These are phyloP conservation scores for Dittrichia graveolens DNA, from an alignment of 129 eudicot genomes.

Conservation along the genomic window DNA sequence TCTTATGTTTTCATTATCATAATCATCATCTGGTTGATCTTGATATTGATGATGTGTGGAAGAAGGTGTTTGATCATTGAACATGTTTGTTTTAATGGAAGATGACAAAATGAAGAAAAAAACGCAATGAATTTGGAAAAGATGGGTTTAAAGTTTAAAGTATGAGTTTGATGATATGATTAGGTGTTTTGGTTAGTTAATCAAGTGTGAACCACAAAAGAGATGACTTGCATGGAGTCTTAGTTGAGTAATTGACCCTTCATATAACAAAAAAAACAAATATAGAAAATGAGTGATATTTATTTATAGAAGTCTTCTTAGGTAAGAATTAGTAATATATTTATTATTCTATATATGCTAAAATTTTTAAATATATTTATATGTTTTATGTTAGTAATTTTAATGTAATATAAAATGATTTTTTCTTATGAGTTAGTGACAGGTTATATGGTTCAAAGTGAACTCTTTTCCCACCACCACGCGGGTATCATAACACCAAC, in stretches of 20 bases:
- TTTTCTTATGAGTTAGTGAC: too few relatives aligned
- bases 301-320: too few relatives aligned
- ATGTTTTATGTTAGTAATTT: too few relatives aligned
- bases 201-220: slow-evolving; percentile 2
- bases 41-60: slow-evolving; percentile 25
- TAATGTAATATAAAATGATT: too few relatives aligned
- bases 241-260: slow-evolving; percentile 23
- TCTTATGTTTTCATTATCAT: slow-evolving; percentile 42
- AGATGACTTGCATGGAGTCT: slow-evolving; percentile 34
- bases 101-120: slow-evolving; percentile 16
- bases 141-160: slow-evolving; percentile 35
- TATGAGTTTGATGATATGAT: slow-evolving; percentile 24
- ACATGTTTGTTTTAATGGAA: slow-evolving; percentile 33
- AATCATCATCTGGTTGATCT: slow-evolving; percentile 17
- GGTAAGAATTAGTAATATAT: too few relatives aligned
- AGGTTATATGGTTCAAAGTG: too few relatives aligned
- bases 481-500: too few relatives aligned
- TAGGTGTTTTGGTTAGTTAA: slow-evolving; percentile 36
- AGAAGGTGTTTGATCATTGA: slow-evolving; percentile 39
- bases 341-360: too few relatives aligned
- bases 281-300: too few relatives aligned
- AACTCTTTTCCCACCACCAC: too few relatives aligned
- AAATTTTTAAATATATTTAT: too few relatives aligned
- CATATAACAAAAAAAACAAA: not conserved
- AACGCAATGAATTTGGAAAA: slow-evolving; percentile 3